phyloP scores from a whole-genome alignment of 1,284 basidiomycete species.

The Pseudomicrostroma phylloplanum region DNA sequence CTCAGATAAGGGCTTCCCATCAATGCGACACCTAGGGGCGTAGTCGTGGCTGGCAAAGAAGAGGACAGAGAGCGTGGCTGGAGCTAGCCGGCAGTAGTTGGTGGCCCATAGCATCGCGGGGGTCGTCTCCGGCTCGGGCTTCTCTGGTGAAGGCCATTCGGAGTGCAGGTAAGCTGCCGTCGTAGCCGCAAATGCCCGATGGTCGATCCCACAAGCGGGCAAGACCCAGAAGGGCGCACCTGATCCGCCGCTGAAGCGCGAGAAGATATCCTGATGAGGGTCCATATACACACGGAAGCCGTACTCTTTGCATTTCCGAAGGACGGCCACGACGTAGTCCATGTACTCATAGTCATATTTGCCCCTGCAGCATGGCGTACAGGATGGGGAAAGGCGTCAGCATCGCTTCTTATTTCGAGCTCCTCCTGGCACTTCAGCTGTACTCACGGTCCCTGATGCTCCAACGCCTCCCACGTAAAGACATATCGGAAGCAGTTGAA shows the following conservation, averaged over 20 bases:
- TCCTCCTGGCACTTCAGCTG: background rate
- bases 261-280: conserved; percentile 96
- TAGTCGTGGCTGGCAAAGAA: conserved; percentile 87
- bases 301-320: conserved; percentile 83
- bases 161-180: conserved; percentile 79
- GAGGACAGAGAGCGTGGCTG: conserved; percentile 84
- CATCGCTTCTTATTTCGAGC: background rate
- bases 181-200: conserved; percentile 74
- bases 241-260: conserved; percentile 89
- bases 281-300: conserved; percentile 94
- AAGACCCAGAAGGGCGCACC: conserved; percentile 95
- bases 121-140: conserved; percentile 65
- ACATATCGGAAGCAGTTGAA: conserved; percentile 90
- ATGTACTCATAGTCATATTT: conserved; percentile 87
- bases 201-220: conserved; percentile 82
- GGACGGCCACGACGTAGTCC: conserved; percentile 79
- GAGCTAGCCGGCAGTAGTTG: conserved; percentile 81
- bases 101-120: conserved; percentile 95
- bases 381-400: background rate
- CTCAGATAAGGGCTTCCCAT: conserved; percentile 72
- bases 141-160: conserved; percentile 68
- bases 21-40: conserved; percentile 84
- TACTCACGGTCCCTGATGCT: conserved; percentile 86
- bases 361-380: conserved; percentile 66
- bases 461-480: conserved; percentile 88